Percentiles rank a stretch among this genome's conserved stretches.
phyloP scores from a whole-genome alignment of 1,284 basidiomycete species.

The Sphaerobolus stellatus region DNA sequence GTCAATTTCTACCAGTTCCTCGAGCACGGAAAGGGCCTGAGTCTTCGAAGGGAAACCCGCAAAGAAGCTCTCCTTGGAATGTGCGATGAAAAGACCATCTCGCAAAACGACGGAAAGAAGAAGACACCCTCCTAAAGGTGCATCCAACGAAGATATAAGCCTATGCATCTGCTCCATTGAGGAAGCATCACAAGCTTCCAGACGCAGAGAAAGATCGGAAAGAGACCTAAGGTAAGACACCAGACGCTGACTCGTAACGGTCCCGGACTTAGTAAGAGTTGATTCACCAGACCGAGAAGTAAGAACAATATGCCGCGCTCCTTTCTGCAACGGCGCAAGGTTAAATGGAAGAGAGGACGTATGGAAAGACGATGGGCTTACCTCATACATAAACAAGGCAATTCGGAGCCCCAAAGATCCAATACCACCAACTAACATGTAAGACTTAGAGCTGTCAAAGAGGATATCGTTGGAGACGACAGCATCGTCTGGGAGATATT shows the following conservation, averaged over 20 bases:
- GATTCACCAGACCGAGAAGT: constrained; percentile 31
- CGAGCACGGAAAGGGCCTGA: constrained; percentile 25
- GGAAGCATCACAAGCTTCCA: constrained; percentile 28
- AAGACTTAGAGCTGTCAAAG: constrained; percentile 31
- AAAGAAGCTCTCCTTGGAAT: constrained; percentile 32
- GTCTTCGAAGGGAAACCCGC: constrained; percentile 33
- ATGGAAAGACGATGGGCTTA: background rate
- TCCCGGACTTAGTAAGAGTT: constrained; percentile 26
- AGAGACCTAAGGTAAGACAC: constrained; percentile 23
- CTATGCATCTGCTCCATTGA: constrained; percentile 23
- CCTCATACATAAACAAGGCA: constrained; percentile 29
- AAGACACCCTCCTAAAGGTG: constrained; percentile 28
- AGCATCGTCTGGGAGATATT: too few relatives aligned
- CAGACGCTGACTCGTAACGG: constrained; percentile 12
- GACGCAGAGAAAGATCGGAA: constrained; percentile 18
- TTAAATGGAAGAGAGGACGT: background rate
- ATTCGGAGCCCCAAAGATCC: constrained; percentile 33
- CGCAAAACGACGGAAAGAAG: constrained; percentile 35
- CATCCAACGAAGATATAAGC: constrained; percentile 18
- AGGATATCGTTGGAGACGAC: too few relatives aligned
- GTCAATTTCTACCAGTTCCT: constrained; percentile 18
- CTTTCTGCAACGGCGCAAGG: constrained; percentile 12
- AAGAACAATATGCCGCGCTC: constrained; percentile 30
- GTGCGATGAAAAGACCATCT: constrained; percentile 30
- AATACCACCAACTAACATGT: constrained; percentile 31